Evolutionary conservation across 2,329 filamentous ascomycete genomes (phyloP), one percentile per base, ranked within the genome.

Genomic region (Neofusicoccum laricinum): DNA sequence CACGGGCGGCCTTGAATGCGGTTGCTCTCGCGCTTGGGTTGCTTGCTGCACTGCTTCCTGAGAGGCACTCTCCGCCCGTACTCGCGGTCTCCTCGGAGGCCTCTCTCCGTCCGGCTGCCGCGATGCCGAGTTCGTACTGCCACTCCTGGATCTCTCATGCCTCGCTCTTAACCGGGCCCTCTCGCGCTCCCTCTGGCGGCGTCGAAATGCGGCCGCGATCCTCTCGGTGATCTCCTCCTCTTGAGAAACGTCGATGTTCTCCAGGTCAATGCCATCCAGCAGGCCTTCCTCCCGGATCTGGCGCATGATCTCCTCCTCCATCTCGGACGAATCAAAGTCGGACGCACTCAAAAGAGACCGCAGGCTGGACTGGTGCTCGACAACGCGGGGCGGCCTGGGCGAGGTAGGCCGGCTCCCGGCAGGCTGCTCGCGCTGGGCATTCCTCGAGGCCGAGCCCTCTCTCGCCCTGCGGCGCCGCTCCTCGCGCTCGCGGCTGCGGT

Each of bases 211-310:
- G 71, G 96, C 91, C 1, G 93, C 93, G 70, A 98, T 97, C 65
- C 90, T 88, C 71, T 94, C 90, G 68, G 91, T 96, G 15, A 98
- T 86, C 71, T 96, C 92, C 71, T 97, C 93, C 73, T 97, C 92
- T 71, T 93, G 91, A 55, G 82, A 86, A 15, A 92, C 83, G 67
- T 94, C 93, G 62, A 97, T 88, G 68, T 93, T 93, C 71, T 95
- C 91, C 63, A 97, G 80, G 73, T 97, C 93, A 51, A 97, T 87
- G 17, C 92, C 93, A 71, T 97, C 92, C 38, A 97, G 78, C 19
- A 97, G 79, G 0, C 94, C 93, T 72, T 97, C 92, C 68, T 94
- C 90, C 69, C 93, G 85, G 65, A 96, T 97, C 73, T 96, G 92
- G 48, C 92, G 86, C 69, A 96, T 86, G 65, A 97, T 96, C 73